phyloP scores from a whole-genome alignment of 2,329 filamentous ascomycete genomes.

The Elsinoe fawcettii region DNA sequence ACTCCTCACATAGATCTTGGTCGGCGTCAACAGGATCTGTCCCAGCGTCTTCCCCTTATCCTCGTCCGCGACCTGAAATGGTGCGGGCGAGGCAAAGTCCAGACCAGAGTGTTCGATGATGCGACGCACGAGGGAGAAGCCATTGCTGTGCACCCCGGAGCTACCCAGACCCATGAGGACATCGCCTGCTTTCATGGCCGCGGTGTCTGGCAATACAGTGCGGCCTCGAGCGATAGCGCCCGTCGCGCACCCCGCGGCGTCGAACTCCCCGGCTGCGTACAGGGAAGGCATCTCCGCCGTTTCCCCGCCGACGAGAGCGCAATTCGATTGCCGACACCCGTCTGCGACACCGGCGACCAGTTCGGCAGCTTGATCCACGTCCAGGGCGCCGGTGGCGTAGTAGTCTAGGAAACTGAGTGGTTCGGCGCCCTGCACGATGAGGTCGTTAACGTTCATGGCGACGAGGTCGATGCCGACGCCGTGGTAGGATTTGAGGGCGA shows the following conservation, averaged over 20 bases:
- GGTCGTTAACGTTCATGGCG: conserved; percentile 98
- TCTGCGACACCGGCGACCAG: conserved; percentile 87
- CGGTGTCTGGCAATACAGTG: conserved; percentile 65
- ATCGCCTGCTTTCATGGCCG: conserved; percentile 72
- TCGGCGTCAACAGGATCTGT: conserved; percentile 74
- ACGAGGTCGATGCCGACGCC: conserved; percentile 96
- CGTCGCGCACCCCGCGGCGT: conserved; percentile 82
- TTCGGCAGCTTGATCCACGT: conserved; percentile 66
- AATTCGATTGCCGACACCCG: conserved; percentile 76
- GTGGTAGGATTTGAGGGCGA: conserved; percentile 80
- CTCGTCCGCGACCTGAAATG: conserved; percentile 60
- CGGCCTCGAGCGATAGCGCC: conserved; percentile 64
- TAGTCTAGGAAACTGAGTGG: conserved; percentile 97
- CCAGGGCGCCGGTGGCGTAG: conserved; percentile 85
- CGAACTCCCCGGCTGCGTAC: conserved; percentile 82
- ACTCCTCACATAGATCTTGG: conserved; percentile 79
- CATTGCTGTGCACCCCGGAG: conserved; percentile 88
- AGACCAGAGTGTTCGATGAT: conserved; percentile 72
- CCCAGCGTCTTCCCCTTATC: conserved; percentile 56
- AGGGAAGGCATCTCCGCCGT: conserved; percentile 98
- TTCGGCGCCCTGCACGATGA: conserved; percentile 91
- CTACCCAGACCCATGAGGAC: conserved; percentile 79
- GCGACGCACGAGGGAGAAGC: conserved; percentile 90
- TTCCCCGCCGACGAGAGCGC: conserved; percentile 91
- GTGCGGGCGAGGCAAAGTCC: conserved; percentile 51